Evolutionary conservation across 2,329 filamentous ascomycete species (phyloP).

Genomic region (Hymenoscyphus occultus): DNA sequence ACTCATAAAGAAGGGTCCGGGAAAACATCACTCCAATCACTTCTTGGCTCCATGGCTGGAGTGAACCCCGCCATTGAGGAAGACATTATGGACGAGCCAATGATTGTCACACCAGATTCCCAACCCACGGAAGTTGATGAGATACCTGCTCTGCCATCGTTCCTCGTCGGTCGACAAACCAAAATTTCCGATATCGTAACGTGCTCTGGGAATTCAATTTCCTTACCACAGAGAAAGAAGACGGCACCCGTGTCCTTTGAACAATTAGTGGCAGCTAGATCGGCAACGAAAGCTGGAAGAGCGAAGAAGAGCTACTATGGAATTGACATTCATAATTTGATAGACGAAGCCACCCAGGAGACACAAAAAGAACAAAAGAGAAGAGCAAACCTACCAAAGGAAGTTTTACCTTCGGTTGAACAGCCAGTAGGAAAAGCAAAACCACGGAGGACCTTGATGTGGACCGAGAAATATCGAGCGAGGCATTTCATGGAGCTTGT

Average conservation of each 20-base stretch:
- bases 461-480: constrained; percentile 97
- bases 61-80: not conserved
- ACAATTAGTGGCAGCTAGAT: constrained; percentile 64
- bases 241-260: constrained; percentile 56
- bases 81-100: not conserved
- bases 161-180: constrained; percentile 19
- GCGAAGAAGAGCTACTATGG: constrained; percentile 83
- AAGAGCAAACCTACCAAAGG: constrained; percentile 42
- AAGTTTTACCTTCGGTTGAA: constrained; percentile 42
- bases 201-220: constrained; percentile 50
- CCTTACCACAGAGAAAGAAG: constrained; percentile 53
- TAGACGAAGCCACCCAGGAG: constrained; percentile 65
- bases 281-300: constrained; percentile 62
- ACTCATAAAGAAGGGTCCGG: constrained; percentile 1
- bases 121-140: constrained; percentile 1
- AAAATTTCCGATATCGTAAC: constrained; percentile 30
- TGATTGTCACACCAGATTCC: constrained; percentile 7
- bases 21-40: constrained; percentile 8
- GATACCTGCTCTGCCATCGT: constrained; percentile 24
- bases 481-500: constrained; percentile 88
- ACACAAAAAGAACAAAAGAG: constrained; percentile 36
- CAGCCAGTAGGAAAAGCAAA: constrained; percentile 26
- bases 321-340: constrained; percentile 81
- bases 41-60: constrained; percentile 5
- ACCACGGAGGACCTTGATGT: constrained; percentile 57